Percentiles rank a stretch among this genome's conserved stretches.
These are phyloP conservation scores for Zangia roseola DNA, from an alignment of 768 basidiomycete genomes.

Conservation along the genomic window DNA sequence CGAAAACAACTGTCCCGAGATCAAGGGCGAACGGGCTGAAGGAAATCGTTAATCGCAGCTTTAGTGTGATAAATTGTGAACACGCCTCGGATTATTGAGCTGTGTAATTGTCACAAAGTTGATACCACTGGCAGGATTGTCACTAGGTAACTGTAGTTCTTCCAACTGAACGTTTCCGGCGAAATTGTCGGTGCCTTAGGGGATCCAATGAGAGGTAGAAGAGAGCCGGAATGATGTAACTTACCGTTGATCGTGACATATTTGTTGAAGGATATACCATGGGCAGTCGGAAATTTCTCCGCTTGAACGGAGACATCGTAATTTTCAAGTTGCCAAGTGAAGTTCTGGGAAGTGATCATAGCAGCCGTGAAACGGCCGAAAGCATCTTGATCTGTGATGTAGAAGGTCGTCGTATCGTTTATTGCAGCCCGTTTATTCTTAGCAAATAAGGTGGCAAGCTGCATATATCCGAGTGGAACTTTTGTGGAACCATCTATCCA, in stretches of 20 bases:
- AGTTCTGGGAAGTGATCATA: constrained; percentile 65
- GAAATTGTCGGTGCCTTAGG: constrained; percentile 60
- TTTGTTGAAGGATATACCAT: constrained; percentile 66
- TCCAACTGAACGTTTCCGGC: constrained; percentile 50
- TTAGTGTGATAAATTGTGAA: neutral
- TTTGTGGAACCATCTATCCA: constrained; percentile 55
- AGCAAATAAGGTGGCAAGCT: constrained; percentile 46
- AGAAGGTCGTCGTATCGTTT: constrained; percentile 59
- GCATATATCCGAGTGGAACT: constrained; percentile 54
- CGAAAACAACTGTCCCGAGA: constrained; percentile 66
- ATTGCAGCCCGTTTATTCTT: constrained; percentile 56
- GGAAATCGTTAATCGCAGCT: neutral
- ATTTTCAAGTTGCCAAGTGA: constrained; percentile 65
- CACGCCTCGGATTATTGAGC: constrained; percentile 57
- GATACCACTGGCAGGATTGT: constrained; percentile 66
- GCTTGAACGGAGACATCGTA: constrained; percentile 62
- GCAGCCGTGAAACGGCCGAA: constrained; percentile 61
- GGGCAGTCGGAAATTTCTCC: constrained; percentile 62
- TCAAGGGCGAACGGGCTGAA: constrained; percentile 64
- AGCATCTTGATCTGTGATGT: constrained; percentile 51
- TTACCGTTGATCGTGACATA: constrained; percentile 53
- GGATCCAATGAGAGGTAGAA: neutral
- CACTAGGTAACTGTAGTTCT: constrained; percentile 64
- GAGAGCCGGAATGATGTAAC: constrained; percentile 3
- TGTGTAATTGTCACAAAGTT: constrained; percentile 57